phyloP scores from a whole-genome alignment of 2,329 filamentous ascomycete species.

The Ceratocystis albifundus region DNA sequence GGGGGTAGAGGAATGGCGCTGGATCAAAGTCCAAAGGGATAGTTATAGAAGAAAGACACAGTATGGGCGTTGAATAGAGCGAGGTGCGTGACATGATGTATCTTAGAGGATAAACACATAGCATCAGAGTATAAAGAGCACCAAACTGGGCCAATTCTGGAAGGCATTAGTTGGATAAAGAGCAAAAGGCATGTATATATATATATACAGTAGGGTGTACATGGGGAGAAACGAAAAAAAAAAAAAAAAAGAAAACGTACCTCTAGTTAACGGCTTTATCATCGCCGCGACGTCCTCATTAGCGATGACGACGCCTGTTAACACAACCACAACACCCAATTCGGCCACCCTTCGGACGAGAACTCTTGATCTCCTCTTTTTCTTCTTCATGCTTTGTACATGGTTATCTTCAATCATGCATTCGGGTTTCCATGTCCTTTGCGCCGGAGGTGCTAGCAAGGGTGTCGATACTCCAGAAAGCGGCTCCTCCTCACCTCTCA shows the following conservation, averaged over 20 bases:
- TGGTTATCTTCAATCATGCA: neutral
- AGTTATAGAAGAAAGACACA: slow-evolving; percentile 32
- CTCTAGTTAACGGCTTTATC: neutral
- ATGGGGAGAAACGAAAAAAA: no score
- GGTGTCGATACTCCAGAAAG: slow-evolving; percentile 47
- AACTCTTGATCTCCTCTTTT: slow-evolving; percentile 37
- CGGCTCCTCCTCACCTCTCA: slow-evolving; percentile 49
- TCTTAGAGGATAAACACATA: slow-evolving; percentile 48
- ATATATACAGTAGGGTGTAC: no score
- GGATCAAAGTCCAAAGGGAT: slow-evolving; percentile 78
- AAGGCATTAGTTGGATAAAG: slow-evolving; percentile 11
- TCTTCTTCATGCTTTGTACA: slow-evolving; percentile 24
- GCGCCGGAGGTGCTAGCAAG: slow-evolving; percentile 36
- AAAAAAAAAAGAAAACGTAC: neutral
- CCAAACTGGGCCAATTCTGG: slow-evolving; percentile 37
- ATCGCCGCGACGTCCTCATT: slow-evolving; percentile 34
- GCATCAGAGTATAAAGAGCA: slow-evolving; percentile 33
- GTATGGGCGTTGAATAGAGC: slow-evolving; percentile 32
- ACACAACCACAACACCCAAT: slow-evolving; percentile 38
- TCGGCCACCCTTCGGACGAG: slow-evolving; percentile 44
- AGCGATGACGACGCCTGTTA: slow-evolving; percentile 39
- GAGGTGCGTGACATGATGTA: slow-evolving; percentile 40
- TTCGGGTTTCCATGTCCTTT: slow-evolving; percentile 30
- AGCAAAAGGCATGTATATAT: neutral
- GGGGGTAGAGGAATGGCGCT: slow-evolving; percentile 79